Conservation (phyloP, 192 early-diverging fungal species). For the Coemansia sp. region DNA sequence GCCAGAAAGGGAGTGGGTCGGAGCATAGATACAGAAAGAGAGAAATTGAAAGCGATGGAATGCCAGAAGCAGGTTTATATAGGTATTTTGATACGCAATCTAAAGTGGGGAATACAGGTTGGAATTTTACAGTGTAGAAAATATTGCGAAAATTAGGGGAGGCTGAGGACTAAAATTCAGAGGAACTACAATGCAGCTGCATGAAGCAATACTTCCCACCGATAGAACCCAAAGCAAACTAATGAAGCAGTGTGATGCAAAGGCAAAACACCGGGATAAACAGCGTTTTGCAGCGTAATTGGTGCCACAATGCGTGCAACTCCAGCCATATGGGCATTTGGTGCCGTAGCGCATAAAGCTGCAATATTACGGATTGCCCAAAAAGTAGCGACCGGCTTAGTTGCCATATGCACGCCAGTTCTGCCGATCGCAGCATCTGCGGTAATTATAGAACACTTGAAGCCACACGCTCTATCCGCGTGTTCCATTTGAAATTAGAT, state of each 20-base stretch:
- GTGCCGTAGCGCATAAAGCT: neutral
- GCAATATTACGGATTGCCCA: neutral
- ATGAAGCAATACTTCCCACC: too few species aligned
- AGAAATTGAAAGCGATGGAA: neutral
- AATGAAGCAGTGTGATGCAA: too few species aligned
- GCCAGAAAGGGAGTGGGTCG: slow-evolving; percentile 20
- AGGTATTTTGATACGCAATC: neutral
- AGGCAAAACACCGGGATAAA: too few species aligned
- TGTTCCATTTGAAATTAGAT: neutral
- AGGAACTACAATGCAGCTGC: neutral
- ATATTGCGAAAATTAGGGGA: neutral
- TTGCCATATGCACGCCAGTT: neutral
- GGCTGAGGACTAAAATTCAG: neutral
- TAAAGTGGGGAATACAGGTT: neutral
- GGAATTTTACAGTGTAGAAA: neutral
- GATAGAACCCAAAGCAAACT: too few species aligned
- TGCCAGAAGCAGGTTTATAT: neutral
- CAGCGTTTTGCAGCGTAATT: too few species aligned
- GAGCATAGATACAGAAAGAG: slow-evolving; percentile 19
- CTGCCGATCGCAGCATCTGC: neutral
- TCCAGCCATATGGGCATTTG: too few species aligned
- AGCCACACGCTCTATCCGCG: neutral
- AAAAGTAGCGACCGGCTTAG: neutral
- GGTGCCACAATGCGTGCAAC: too few species aligned
- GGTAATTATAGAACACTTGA: neutral